Conservation (phyloP, 2,329 filamentous ascomycete species). For the Chrysoporthe puriensis region DNA sequence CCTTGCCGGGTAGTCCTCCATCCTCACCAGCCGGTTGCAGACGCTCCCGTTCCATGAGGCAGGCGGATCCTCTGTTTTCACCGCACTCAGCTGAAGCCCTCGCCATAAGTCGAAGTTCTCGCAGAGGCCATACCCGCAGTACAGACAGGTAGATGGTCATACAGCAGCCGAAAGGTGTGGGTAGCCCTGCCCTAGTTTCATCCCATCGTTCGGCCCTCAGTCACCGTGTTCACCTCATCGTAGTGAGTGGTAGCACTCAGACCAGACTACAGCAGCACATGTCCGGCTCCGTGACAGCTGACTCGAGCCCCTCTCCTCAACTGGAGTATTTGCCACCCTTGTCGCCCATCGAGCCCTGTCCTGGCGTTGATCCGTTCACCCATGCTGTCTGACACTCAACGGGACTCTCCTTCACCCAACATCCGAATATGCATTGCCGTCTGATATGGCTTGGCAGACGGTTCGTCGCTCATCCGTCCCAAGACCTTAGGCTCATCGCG, state of each 20-base stretch:
- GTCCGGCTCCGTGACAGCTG: background rate
- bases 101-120: background rate
- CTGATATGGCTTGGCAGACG: constrained; percentile 38
- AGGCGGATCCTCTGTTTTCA: constrained; percentile 3
- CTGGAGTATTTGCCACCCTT: constrained; percentile 13
- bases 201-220: background rate
- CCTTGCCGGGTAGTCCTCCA: constrained; percentile 7
- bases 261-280: too few species aligned
- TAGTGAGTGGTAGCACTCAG: background rate
- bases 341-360: constrained; percentile 24
- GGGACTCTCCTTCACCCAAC: constrained; percentile 42
- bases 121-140: background rate
- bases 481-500: constrained; percentile 19
- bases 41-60: constrained; percentile 6
- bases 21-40: constrained; percentile 11
- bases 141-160: too few species aligned
- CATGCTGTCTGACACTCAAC: constrained; percentile 46
- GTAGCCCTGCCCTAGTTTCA: background rate
- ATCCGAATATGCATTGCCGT: constrained; percentile 41
- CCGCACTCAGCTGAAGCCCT: background rate
- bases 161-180: background rate
- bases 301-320: background rate
- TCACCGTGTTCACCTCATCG: background rate
- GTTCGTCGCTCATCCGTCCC: constrained; percentile 30
- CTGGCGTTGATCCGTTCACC: constrained; percentile 37